Evolutionary conservation across 2,329 filamentous ascomycete species (phyloP), one percentile per base, ranked within the genome.

Genomic region (Falciphora oryzae): DNA sequence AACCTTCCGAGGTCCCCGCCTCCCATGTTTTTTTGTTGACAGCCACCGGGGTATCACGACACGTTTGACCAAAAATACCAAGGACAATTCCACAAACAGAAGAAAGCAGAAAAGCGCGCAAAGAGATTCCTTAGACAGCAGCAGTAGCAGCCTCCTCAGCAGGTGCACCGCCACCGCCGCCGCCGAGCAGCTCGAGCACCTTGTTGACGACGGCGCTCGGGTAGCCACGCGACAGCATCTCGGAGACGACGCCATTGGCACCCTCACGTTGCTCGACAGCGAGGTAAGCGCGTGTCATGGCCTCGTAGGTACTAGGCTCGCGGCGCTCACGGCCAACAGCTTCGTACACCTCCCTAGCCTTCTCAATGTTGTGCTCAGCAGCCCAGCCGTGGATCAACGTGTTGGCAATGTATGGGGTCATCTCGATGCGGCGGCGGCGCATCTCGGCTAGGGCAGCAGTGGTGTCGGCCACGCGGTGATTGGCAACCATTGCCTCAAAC

Each of bases 391-490:
- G 93, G 72, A 99, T 98, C 59, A 99, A 83, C 7, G 94, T 97
- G 80, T 99, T 99, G 73, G 95, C 95, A 73, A 99, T 98, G 79
- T 99, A 99, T 0, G 95, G 90, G 2, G 95, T 98, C 81, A 98
- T 87, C 71, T 93, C 89, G 14, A 99, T 88, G 53, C 86, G 80
- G 66, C 86, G 87, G 62, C 79, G 76, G 64, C 81, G 83, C 95
- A 99, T 98, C 70, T 91, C 83, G 28, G 79, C 78, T 25, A 98
- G 85, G 10, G 97, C 77, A 0, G 86, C 76, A 72, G 93, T 88
- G 0, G 92, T 94, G 66, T 90, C 89, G 32, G 82, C 80, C 58
- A 97, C 93, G 66, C 86, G 83, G 77, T 96, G 92, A 77, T 98
- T 98, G 74, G 94, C 94, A 62, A 98, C 95, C 88, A 98, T 94